Base-by-base conservation (phyloP, 164 flowering plant species). In the Kingdonia uniflora region DNA sequence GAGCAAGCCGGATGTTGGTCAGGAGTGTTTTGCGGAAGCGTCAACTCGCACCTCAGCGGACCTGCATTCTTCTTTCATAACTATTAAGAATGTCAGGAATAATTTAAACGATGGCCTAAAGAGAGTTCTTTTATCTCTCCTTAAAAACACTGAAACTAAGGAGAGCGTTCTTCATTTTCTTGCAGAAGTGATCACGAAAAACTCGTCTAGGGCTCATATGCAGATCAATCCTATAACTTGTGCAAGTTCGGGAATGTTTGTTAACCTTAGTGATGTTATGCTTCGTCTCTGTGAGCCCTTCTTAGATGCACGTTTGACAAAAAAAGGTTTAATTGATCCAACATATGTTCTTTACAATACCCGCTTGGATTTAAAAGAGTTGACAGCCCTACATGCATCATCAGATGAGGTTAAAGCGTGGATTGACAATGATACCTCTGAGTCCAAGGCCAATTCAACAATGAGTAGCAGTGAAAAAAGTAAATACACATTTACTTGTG, bases 221-320 rank as follows among this genome's bases (percentile, higher is more conserved):
- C 99, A 94, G 99, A 95, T 89, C 50, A 94, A 94, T 72, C 95
- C 81, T 55, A 52, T 85, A 53, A 70, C 91, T 25, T 81, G 85
- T 80, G 99, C 99, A 41, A 89, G 97, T 69, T 84, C 99, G 49
- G 99, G 96, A 65, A 80, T 79, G 87, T 94, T 94, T 79, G 83
- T 89, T 35, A 89, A 77, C 65, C 86, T 94, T 55, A 86, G 97
- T 69, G 97, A 95, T 42, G 90, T 86, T 33, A 86, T 94, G 95
- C 95, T 94, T 60, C 82, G 80, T 43, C 90, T 89, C 5, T 84
- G 87, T 62, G 95, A 88, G 42, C 99, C 99, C 48, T 94, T 94
- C 60, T 62, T 94, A 58, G 99, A 94, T 78, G 78, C 78, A 44
- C 80, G 69, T 66, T 68, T 85, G 51, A 61, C 92, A 11, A 88